Base-by-base conservation (phyloP, 805 yeast genomes). In the Huiozyma naganishii region DNA sequence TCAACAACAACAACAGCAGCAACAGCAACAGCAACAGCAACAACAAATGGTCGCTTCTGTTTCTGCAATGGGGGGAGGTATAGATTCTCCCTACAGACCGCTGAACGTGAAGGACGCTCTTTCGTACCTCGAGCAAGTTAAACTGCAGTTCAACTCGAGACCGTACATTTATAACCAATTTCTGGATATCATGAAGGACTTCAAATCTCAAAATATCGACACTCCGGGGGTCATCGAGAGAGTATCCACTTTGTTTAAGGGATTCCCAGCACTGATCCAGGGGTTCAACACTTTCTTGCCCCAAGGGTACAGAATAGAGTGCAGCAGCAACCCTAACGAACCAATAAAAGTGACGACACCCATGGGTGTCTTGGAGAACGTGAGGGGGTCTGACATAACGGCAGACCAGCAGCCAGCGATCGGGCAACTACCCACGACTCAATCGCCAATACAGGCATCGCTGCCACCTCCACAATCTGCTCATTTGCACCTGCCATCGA, bases 191-290 rank as follows among this genome's bases (percentile, higher is more conserved):
- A 92, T 92, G 99, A 94, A 94, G 69, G 99, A 94, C 61, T 94
- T 92, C 70, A 94, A 94, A 69, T 82, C 94, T 43, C 97, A 90
- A 68, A 78, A 79, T 48, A 89, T 92, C 55, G 97, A 92, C 62
- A 92, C 99, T 0, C 98, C 97, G 0, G 99, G 97, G 32, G 99
- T 92, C 29, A 92, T 92, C 59, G 96, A 90, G 62, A 73, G 98
- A 46, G 98, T 92, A 1, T 86, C 96, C 0, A 75, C 83, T 1
- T 68, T 92, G 44, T 92, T 92, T 63, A 77, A 89, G 49, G 97
- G 97, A 10, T 95, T 88, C 63, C 95, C 95, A 1, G 78, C 82
- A 49, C 72, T 92, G 57, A 90, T 92, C 49, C 97, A 92, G 65
- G 98, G 99, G 0, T 94, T 92, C 66, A 92, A 92, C 67, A 90